Evolutionary conservation across 176 grass and related monocot species (phyloP).

Genomic region (Oropetium thomaeum): DNA sequence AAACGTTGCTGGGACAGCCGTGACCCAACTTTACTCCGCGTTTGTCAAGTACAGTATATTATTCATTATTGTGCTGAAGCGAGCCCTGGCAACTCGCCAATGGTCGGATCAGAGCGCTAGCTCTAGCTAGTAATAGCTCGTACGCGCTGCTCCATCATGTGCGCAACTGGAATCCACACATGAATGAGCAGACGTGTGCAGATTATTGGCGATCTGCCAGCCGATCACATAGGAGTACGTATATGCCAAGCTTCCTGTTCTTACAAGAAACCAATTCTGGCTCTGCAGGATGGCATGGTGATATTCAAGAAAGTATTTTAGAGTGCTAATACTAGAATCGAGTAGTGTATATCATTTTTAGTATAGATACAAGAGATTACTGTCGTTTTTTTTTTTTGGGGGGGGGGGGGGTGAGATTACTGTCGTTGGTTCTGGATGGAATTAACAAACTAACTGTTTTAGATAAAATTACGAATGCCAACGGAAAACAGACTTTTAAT

Average conservation of each 20-base stretch:
- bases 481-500: neutral
- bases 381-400: too few relatives aligned
- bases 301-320: neutral
- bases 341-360: neutral
- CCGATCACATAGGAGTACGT: neutral
- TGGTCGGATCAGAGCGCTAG: neutral
- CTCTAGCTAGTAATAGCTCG: neutral
- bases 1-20: too few relatives aligned
- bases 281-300: neutral
- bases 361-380: neutral
- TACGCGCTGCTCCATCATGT: neutral
- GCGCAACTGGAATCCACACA: neutral
- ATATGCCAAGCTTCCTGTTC: neutral
- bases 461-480: neutral
- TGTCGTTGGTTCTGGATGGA: neutral
- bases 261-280: neutral
- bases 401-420: too few relatives aligned
- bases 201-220: neutral
- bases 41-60: too few relatives aligned
- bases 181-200: neutral
- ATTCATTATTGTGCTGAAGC: neutral
- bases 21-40: conserved; percentile 1
- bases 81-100: neutral
- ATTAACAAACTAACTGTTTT: neutral
- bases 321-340: neutral